These are phyloP conservation scores for Magnolia sinica DNA, from an alignment of 164 flowering plant species.

Conservation along the genomic window DNA sequence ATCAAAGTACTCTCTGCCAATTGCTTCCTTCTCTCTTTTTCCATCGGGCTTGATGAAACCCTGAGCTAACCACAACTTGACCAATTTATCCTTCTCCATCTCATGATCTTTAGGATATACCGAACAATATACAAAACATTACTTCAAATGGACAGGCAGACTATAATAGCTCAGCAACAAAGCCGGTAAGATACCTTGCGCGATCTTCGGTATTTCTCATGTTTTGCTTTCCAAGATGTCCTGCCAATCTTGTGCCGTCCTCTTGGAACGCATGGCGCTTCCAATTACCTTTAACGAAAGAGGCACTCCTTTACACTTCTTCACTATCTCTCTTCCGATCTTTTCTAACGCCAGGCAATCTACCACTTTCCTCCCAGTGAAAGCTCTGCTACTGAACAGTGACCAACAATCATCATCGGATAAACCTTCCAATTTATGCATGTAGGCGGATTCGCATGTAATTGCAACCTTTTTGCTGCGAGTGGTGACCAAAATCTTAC, in stretches of 20 bases:
- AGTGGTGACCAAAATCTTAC: slow-evolving; percentile 17
- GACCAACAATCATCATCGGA: slow-evolving; percentile 2
- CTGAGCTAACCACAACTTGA: slow-evolving; percentile 18
- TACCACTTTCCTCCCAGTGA: neutral
- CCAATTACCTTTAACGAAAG: neutral
- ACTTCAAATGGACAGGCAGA: slow-evolving; percentile 4
- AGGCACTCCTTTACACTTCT: slow-evolving; percentile 6
- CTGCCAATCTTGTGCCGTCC: neutral
- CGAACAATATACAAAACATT: slow-evolving; percentile 11
- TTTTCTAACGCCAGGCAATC: neutral
- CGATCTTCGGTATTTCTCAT: neutral
- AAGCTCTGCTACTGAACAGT: slow-evolving; percentile 3
- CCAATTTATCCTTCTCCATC: neutral
- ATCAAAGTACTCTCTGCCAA: slow-evolving; percentile 5
- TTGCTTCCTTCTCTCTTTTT: neutral
- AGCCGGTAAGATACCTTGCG: neutral
- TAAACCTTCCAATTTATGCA: neutral
- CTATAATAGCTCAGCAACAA: slow-evolving; percentile 3
- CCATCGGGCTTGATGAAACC: neutral
- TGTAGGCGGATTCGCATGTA: neutral
- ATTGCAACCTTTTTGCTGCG: neutral
- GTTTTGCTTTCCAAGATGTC: neutral
- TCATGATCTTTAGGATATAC: slow-evolving; percentile 8
- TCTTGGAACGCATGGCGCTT: neutral
- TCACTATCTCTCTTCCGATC: neutral